phyloP scores from a whole-genome alignment of 2,329 filamentous ascomycete genomes.

The Talaromyces amestolkiae region DNA sequence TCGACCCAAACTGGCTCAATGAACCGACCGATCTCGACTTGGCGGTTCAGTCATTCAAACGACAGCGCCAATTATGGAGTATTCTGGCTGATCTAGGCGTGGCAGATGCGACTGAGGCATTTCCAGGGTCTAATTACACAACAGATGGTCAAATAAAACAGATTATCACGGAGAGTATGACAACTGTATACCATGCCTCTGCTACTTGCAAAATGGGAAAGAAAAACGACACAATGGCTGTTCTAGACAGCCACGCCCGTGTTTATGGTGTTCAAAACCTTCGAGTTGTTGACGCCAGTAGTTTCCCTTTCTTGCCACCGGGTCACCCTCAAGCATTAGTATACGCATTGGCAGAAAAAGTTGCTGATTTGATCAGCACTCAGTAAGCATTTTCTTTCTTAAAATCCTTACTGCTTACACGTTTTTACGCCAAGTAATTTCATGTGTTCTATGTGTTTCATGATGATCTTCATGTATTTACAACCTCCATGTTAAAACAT shows the following conservation, averaged over 20 bases:
- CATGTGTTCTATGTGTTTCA: neutral
- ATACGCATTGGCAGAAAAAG: constrained; percentile 47
- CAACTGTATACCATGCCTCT: constrained; percentile 35
- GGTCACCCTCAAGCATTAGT: constrained; percentile 39
- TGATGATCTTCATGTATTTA: neutral
- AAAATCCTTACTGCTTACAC: neutral
- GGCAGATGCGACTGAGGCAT: constrained; percentile 36
- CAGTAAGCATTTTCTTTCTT: neutral
- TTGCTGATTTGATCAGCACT: constrained; percentile 29
- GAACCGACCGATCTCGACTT: constrained; percentile 46
- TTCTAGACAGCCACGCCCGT: constrained; percentile 32
- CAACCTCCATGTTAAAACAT: neutral
- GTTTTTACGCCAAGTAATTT: neutral
- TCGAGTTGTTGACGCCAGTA: constrained; percentile 36
- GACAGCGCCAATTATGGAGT: constrained; percentile 40
- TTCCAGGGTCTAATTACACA: constrained; percentile 38
- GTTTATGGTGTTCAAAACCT: constrained; percentile 33
- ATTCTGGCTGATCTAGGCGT: constrained; percentile 31
- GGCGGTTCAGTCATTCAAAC: constrained; percentile 44
- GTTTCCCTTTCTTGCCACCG: constrained; percentile 36
- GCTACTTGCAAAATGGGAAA: constrained; percentile 41
- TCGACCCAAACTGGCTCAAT: constrained; percentile 50
- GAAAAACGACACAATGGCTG: constrained; percentile 28
- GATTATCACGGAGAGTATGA: constrained; percentile 31
- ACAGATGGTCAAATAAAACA: constrained; percentile 47